Evolutionary conservation across 176 grass and related monocot species (phyloP), one percentile per base, ranked within the genome.

Genomic region (Zea mays): DNA sequence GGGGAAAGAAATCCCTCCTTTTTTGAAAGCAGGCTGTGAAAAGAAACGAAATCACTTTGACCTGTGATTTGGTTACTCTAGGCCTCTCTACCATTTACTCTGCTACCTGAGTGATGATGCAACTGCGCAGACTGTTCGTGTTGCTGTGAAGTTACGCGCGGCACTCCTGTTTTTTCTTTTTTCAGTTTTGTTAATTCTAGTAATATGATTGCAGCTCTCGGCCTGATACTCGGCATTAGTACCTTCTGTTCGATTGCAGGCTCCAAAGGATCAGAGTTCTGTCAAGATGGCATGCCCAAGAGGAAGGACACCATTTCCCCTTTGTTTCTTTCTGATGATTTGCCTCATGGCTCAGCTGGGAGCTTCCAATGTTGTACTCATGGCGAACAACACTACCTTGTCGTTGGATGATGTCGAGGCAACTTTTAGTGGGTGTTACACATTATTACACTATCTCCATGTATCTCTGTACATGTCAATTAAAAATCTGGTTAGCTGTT

Each of bases 401-500:
- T 81, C 82, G 0, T 96, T 96, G 15, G 85, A 83, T 15, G 89
- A 96, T 48, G 81, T 84, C 3, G 90, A 96, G 57, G 89, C 93
- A 72, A 83, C 78, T 39, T 96, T 96, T 71, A 88, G 93, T 96
- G 72, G 90, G 86, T 82, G 15, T 41, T 86, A 68, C 21, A 43
- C 43, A 72, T 64, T 34, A 27, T 68, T 45, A 68, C n/a, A 41
- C 17, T 45, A 27, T 67, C 33, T 64, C 46, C 60, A 45, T 77
- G 38, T 36, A 17, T 81, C 81, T 91, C 36, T 69, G 9, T 43
- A 75, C 37, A 6, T 14, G 36, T 49, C 49, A 52, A 52, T 27
- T 79, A 6, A 62, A 43, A 9, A n/a, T 44, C 37, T 66, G 34
- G 63, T 69, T 39, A 6, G 33, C 13, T 73, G 3, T 42, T 59